Evolutionary conservation across 2,329 filamentous ascomycete genomes (phyloP), one percentile per base, ranked within the genome.

Genomic region (Aspergillus puulaauensis): DNA sequence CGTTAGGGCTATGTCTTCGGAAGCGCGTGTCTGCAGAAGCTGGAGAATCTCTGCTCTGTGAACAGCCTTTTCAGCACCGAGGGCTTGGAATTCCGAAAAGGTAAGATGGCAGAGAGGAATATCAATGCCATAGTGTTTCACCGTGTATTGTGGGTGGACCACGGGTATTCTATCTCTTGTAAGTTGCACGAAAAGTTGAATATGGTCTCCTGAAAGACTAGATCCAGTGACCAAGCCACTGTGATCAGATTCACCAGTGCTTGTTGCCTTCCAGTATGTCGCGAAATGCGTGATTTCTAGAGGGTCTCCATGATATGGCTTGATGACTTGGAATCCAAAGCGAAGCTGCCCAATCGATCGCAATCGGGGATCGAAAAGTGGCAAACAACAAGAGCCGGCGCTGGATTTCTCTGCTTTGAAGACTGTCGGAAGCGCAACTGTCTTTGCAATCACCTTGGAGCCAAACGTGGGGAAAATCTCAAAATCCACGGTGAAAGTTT

Each of bases 231-330:
- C 91, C 23, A 98, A 86, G 23, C 91, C 90, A 69, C 85, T 95
- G 23, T 90, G 89, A 47, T 92, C 90, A 51, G 90, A 87, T 71
- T 96, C 91, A 48, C 95, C 84, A 66, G 96, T 92, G 68, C 92
- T 96, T 1, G 95, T 99, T 0, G 93, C 93, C 75, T 98, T 99
- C 95, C 95, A 99, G 75, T 99, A 99, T 0, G 95, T 98, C 62
- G 96, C 95, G 67, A 98, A 99, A 70, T 98, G 93, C 1, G 95
- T 96, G 60, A 99, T 97, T 74, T 99, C 95, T 21, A 99, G 80
- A 3, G 95, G 92, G 60, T 92, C 89, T 7, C 95, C 93, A 61
- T 88, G 86, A 77, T 98, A 99, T 0, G 95, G 95, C 70, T 96
- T 97, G 73, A 99, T 96, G 24, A 98, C 91, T 71, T 98, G 93